phyloP scores from a whole-genome alignment of 495 filamentous ascomycete genomes.

The Hyaloscypha finlandica region DNA sequence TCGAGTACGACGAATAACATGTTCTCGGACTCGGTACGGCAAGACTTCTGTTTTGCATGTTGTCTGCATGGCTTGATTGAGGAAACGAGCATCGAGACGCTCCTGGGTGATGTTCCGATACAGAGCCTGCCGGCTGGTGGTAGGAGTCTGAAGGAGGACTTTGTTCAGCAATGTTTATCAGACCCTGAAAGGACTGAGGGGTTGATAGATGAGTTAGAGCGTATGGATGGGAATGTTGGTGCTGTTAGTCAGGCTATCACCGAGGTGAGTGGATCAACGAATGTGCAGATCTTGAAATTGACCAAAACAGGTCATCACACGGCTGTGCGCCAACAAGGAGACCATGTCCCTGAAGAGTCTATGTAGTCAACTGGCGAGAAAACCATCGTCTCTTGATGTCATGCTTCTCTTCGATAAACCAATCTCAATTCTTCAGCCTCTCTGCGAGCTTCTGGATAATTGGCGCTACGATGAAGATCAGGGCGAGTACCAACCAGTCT shows the following conservation, averaged over 20 bases:
- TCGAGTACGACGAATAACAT: slow-evolving; percentile 65
- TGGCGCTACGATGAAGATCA: slow-evolving; percentile 96
- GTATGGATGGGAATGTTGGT: slow-evolving; percentile 93
- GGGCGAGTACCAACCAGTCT: slow-evolving; percentile 92
- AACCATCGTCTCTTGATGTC: slow-evolving; percentile 77
- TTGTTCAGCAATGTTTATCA: slow-evolving; percentile 71
- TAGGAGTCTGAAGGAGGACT: slow-evolving; percentile 71
- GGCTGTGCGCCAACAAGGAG: slow-evolving; percentile 78
- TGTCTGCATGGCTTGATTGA: slow-evolving; percentile 81
- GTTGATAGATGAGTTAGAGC: slow-evolving; percentile 77
- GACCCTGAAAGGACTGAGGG: slow-evolving; percentile 73
- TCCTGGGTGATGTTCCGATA: slow-evolving; percentile 86
- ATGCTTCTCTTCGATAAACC: slow-evolving; percentile 83
- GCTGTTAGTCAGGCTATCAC: slow-evolving; percentile 81
- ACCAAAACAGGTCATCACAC: slow-evolving; percentile 63
- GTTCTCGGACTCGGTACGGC: slow-evolving; percentile 78
- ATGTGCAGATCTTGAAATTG: too few relatives aligned
- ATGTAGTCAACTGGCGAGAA: slow-evolving; percentile 77
- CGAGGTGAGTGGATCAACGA: slow-evolving; percentile 54
- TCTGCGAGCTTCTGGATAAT: slow-evolving; percentile 82
- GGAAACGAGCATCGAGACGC: slow-evolving; percentile 72
- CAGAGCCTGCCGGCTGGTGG: slow-evolving; percentile 74
- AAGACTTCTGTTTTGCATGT: slow-evolving; percentile 92
- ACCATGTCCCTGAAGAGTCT: slow-evolving; percentile 88
- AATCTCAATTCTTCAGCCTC: slow-evolving; percentile 72